Base-by-base conservation (phyloP, 768 basidiomycete genomes). In the Tricholoma furcatifolium region DNA sequence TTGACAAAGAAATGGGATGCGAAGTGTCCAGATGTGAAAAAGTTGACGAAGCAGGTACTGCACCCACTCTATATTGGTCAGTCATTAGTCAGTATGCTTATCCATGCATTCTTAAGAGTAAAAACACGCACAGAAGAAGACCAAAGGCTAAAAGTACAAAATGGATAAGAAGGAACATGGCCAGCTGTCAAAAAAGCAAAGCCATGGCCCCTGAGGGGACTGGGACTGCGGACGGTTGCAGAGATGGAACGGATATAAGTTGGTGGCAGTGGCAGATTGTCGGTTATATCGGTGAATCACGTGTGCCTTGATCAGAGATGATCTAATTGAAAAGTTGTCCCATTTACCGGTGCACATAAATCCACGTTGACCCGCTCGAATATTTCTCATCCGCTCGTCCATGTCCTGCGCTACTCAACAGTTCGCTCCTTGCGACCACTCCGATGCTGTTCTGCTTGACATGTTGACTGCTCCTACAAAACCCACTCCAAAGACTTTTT, bases 391-490 rank as follows among this genome's bases (percentile, higher is more conserved):
- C 50, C 50, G 43, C 34, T 46, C 54, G 17, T 49, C 53, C 55
- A 58, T 59, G 62, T 59, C 62, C 23, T 56, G 50, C 18, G 47
- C 44, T 51, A 30, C 56, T 30, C 31, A 45, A 31, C 60, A 58
- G 48, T 61, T 62, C 47, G 47, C 62, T 54, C 50, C 62, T 24
- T 56, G 54, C 34, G 50, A 55, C 21, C 62, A 67, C 43, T 70
- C 78, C 17, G 88, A 91, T 63, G 74, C 81, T 49, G 79, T 81
- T 36, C 69, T 92, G 5, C 82, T 91, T 51, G 81, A 90, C 49
- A 55, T 84, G 20, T 75, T 91, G 47, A 83, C 87, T 6, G 81
- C 76, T 36, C 74, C 85, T 49, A 50, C 66, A n/a, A 65, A 76
- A 43, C 67, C 70, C 27, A 60, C 67, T 24, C 54, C 73, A 53